Base-by-base conservation (phyloP, 495 filamentous ascomycete genomes). In the Annulohypoxylon nitens region DNA sequence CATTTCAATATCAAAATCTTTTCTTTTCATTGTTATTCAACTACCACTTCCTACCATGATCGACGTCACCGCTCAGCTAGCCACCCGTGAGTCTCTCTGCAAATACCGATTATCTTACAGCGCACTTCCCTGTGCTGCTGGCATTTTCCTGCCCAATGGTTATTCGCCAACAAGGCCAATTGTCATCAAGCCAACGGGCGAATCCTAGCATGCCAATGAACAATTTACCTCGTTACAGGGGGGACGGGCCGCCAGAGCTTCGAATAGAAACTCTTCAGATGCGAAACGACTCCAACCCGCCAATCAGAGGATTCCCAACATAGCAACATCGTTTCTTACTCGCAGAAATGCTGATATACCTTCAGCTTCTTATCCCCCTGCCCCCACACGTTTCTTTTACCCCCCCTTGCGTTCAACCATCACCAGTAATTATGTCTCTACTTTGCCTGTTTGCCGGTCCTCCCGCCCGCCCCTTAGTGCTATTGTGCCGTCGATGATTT, bases 301-400 rank as follows among this genome's bases (percentile, higher is more conserved):
- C 71, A 74, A 74, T 74, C 67, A 74, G 67, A 64, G n/a, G n/a
- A 7, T 53, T 67, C 71, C 67, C 62, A 74, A 70, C 67, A 60
- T 11, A 37, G 65, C 62, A 74, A 66, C 67, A 60, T 11, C 55
- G 65, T 71, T 61, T 74, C 66, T 74, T 61, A 70, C 71, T 61
- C 62, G 61, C 67, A 74, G 62, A 70, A 70, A 60, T 8, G 25
- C 63, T 67, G 57, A 64, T 67, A 70, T 74, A 47, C 62, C n/a
- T 70, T 65, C 66, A 70, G 66, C 67, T 74, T 70, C 71, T 74
- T 63, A 62, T 67, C 61, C 62, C 57, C 47, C 45, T 60, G 41
- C 63, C 64, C 59, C 59, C 62, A 66, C 71, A 57, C 41, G 30
- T 34, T 60, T 36, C 36, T n/a, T 36, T 55, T 39, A 63, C 47